A percentile compares a stretch with the other conserved stretches of the same genome.
Evolutionary conservation across 306 rosid genomes (phyloP).

Genomic region (Oemleria cerasiformis): DNA sequence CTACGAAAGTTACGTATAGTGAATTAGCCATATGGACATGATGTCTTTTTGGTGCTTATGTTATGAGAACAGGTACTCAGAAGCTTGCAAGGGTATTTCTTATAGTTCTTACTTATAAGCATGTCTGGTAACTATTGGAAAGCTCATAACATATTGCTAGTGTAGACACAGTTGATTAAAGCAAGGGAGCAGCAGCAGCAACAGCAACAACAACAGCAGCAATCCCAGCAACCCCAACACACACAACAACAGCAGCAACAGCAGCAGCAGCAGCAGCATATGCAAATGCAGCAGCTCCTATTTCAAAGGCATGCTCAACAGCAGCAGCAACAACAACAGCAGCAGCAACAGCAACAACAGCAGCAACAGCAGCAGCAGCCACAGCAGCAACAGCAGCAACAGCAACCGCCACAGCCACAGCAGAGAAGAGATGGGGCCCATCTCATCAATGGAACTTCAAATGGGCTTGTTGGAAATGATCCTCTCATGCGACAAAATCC

Average conservation of each 20-base stretch:
- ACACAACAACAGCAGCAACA: constrained; percentile 47
- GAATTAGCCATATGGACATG: neutral
- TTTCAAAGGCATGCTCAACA: constrained; percentile 71
- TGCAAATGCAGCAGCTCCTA: constrained; percentile 26
- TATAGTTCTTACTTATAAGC: constrained; percentile 1
- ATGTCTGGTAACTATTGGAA: constrained; percentile 17
- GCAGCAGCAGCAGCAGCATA: constrained; percentile 51
- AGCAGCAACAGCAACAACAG: constrained; percentile 52
- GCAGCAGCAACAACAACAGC: constrained; percentile 45
- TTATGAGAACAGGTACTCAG: constrained; percentile 8
- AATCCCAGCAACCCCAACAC: constrained; percentile 25
- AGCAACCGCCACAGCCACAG: constrained; percentile 48
- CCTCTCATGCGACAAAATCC: constrained; percentile 67
- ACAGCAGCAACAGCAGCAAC: constrained; percentile 51
- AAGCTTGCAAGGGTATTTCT: constrained; percentile 2
- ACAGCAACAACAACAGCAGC: constrained; percentile 50
- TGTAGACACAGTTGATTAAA: constrained; percentile 82
- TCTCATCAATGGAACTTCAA: constrained; percentile 71
- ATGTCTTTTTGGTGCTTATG: constrained; percentile 4
- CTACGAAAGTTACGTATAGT: neutral
- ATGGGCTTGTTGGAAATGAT: constrained; percentile 83
- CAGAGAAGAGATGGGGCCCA: constrained; percentile 92
- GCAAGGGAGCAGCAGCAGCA: constrained; percentile 93
- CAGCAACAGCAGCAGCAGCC: constrained; percentile 54
- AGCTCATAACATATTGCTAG: constrained; percentile 33